phyloP scores from a whole-genome alignment of 2,329 filamentous ascomycete species.

The Rutstroemia sp. region DNA sequence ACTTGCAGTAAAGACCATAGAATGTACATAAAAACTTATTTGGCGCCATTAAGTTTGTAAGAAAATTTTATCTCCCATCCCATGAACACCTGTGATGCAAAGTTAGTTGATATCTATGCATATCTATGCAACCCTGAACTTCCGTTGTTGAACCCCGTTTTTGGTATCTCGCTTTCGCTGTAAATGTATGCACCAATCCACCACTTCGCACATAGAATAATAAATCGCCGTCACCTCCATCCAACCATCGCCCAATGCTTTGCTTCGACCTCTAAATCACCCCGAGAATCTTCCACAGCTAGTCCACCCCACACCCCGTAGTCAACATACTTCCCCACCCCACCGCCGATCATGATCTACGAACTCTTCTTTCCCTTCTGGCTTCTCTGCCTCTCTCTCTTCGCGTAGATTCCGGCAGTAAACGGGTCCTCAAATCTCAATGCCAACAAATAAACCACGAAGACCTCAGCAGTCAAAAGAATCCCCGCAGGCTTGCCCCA shows the following conservation, averaged over 20 bases:
- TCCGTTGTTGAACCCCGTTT: conserved; percentile 23
- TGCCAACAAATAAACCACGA: conserved; percentile 72
- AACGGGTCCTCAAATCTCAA: conserved; percentile 90
- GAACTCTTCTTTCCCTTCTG: conserved; percentile 25
- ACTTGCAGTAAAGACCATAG: not conserved
- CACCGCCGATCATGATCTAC: conserved; percentile 8
- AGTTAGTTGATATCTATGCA: conserved; percentile 28
- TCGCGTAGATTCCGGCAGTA: conserved; percentile 85
- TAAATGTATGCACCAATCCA: not conserved
- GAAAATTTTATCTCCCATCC: conserved; percentile 4
- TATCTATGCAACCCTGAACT: conserved; percentile 18
- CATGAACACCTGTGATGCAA: conserved; percentile 20
- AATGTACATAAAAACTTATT: not conserved
- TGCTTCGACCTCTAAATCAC: not conserved
- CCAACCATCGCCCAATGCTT: not conserved
- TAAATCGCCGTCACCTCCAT: not conserved
- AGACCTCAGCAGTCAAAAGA: conserved; percentile 66
- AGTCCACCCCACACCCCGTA: not conserved
- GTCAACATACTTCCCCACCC: not conserved
- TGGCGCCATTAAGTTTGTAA: not conserved
- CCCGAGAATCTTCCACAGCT: not conserved
- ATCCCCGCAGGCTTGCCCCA: conserved; percentile 84
- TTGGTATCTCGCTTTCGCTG: conserved; percentile 6
- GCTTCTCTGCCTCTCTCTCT: conserved; percentile 56
- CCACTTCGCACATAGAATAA: not conserved